phyloP scores from a whole-genome alignment of 768 basidiomycete genomes.

The Tricholoma furcatifolium region DNA sequence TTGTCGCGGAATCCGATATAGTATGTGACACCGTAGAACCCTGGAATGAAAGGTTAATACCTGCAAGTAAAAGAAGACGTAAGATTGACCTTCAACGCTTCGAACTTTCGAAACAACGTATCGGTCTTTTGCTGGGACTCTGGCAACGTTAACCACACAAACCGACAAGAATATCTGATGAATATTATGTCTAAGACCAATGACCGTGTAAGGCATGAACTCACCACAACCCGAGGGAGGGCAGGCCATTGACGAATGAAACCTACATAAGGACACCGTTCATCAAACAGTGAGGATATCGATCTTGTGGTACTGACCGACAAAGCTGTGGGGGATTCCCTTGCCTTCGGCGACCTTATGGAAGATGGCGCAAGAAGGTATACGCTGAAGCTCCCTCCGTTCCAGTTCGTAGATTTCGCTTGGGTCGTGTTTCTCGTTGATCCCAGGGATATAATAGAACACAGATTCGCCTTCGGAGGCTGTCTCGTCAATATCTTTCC shows the following conservation, averaged over 20 bases:
- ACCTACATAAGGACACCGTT: slow-evolving; percentile 24
- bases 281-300: neutral
- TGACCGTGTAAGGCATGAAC: slow-evolving; percentile 18
- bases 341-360: slow-evolving; percentile 52
- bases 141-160: slow-evolving; percentile 47
- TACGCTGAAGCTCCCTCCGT: slow-evolving; percentile 30
- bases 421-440: slow-evolving; percentile 10
- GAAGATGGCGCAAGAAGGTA: slow-evolving; percentile 56
- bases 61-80: neutral
- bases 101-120: slow-evolving; percentile 60
- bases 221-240: slow-evolving; percentile 62
- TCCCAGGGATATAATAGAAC: slow-evolving; percentile 20
- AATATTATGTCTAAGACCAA: neutral
- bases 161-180: slow-evolving; percentile 62
- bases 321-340: slow-evolving; percentile 66
- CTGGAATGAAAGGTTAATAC: slow-evolving; percentile 22
- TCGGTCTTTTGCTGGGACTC: slow-evolving; percentile 46
- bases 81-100: slow-evolving; percentile 43
- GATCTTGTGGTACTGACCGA: slow-evolving; percentile 26
- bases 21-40: slow-evolving; percentile 62
- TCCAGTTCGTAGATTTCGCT: slow-evolving; percentile 23
- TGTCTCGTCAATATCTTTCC: neutral
- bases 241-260: slow-evolving; percentile 69
- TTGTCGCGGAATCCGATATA: slow-evolving; percentile 64
- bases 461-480: neutral